A percentile compares a stretch with the other conserved stretches of the same genome.
These are phyloP conservation scores for Pestalotiopsis sp. DNA, from an alignment of 2,329 filamentous ascomycete species.

Conservation along the genomic window DNA sequence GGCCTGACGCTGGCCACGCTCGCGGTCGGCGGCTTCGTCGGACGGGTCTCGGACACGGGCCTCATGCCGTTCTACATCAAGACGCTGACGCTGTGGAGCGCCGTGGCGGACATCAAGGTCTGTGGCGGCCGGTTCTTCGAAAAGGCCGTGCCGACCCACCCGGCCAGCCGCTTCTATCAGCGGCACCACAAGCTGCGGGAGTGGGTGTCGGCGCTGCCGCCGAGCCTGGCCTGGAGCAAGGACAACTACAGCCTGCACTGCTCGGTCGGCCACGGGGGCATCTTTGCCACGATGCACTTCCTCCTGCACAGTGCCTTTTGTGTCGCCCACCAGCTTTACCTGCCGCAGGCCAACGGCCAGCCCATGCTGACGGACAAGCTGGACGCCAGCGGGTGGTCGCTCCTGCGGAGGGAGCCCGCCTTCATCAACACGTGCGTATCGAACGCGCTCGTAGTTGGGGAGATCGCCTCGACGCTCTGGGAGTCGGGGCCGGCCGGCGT, in stretches of 20 bases:
- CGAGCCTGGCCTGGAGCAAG: slow-evolving; percentile 8
- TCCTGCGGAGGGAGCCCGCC: slow-evolving; percentile 6
- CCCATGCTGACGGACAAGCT: slow-evolving; percentile 8
- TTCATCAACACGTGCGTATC: slow-evolving; percentile 13
- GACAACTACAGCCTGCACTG: slow-evolving; percentile 10
- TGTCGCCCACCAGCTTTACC: slow-evolving; percentile 9
- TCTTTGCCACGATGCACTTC: slow-evolving; percentile 13
- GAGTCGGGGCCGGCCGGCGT: neutral
- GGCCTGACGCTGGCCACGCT: slow-evolving; percentile 7
- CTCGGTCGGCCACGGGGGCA: slow-evolving; percentile 1
- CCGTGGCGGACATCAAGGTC: slow-evolving; percentile 11
- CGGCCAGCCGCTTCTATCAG: slow-evolving; percentile 11
- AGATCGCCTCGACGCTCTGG: slow-evolving; percentile 8
- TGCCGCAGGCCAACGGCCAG: slow-evolving; percentile 10
- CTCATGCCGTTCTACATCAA: slow-evolving; percentile 13
- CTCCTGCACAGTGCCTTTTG: slow-evolving; percentile 12
- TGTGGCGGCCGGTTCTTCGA: slow-evolving; percentile 13
- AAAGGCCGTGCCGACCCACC: slow-evolving; percentile 11
- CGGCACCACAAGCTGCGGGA: slow-evolving; percentile 9
- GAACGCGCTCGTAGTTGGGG: slow-evolving; percentile 5
- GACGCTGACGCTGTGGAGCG: slow-evolving; percentile 11
- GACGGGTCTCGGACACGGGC: slow-evolving; percentile 8
- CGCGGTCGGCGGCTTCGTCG: slow-evolving; percentile 8
- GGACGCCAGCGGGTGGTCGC: slow-evolving; percentile 9
- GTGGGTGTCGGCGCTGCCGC: slow-evolving; percentile 5